Conservation (phyloP, 768 basidiomycete species). For the Auricularia cornea region DNA sequence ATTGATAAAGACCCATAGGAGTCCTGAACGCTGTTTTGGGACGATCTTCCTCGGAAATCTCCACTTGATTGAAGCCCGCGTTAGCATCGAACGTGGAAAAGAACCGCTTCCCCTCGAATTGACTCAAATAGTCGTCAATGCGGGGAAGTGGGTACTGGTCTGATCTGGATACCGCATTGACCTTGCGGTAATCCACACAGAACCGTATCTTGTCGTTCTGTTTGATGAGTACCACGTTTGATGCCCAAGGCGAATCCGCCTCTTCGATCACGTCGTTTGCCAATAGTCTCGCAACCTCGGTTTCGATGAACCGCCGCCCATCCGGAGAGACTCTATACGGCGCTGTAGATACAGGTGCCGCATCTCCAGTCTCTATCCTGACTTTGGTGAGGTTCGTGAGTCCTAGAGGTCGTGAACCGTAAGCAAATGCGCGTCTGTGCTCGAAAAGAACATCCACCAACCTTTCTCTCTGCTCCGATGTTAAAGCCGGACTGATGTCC, state of each 20-base stretch:
- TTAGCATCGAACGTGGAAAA: conserved; percentile 29
- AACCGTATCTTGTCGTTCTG: no score
- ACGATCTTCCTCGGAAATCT: conserved; percentile 11
- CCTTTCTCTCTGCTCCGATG: neutral
- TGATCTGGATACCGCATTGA: conserved; percentile 17
- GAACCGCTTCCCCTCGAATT: conserved; percentile 22
- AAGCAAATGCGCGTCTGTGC: neutral
- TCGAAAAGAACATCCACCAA: neutral
- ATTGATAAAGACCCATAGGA: conserved; percentile 33
- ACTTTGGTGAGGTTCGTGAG: neutral
- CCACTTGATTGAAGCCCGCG: conserved; percentile 25
- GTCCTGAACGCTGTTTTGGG: conserved; percentile 31
- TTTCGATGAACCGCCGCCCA: neutral
- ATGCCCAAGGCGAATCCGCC: conserved; percentile 29
- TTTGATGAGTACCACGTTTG: no score
- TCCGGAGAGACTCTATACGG: neutral
- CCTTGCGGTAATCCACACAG: no score
- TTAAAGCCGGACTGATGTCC: neutral
- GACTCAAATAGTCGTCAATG: conserved; percentile 21
- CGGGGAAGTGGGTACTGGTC: conserved; percentile 23
- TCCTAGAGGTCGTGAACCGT: neutral
- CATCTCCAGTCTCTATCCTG: neutral
- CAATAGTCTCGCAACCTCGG: neutral
- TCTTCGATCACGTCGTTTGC: conserved; percentile 29
- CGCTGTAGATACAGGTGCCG: neutral